Evolutionary conservation across 2,329 filamentous ascomycete species (phyloP).

Genomic region (Epichloe typhina): DNA sequence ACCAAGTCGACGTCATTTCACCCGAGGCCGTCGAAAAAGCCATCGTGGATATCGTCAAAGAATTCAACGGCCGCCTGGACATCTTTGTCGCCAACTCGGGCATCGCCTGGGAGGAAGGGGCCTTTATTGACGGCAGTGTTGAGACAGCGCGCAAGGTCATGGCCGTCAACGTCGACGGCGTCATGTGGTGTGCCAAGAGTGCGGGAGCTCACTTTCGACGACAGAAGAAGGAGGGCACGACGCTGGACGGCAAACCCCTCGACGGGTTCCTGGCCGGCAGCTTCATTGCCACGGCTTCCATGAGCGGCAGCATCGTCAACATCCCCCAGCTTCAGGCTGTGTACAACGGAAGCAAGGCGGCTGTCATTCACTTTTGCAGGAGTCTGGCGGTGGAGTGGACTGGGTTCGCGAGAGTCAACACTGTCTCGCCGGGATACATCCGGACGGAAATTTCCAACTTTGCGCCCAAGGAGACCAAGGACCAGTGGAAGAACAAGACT

Average conservation of each 20-base stretch:
- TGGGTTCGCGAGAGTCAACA: constrained; percentile 59
- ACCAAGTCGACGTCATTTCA: constrained; percentile 46
- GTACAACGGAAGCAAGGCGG: constrained; percentile 63
- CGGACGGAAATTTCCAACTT: constrained; percentile 59
- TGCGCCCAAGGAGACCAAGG: constrained; percentile 51
- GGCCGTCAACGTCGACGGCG: constrained; percentile 59
- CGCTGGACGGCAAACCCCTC: constrained; percentile 46
- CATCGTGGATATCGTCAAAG: constrained; percentile 40
- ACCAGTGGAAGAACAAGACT: constrained; percentile 64
- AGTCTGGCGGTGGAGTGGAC: constrained; percentile 67
- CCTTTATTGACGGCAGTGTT: constrained; percentile 51
- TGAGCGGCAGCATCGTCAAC: constrained; percentile 68
- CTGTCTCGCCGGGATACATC: constrained; percentile 64
- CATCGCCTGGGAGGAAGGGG: constrained; percentile 57
- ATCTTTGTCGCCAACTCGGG: constrained; percentile 71
- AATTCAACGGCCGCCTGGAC: constrained; percentile 64
- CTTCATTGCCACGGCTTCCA: constrained; percentile 67
- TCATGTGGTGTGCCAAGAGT: constrained; percentile 63
- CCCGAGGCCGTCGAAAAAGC: constrained; percentile 37
- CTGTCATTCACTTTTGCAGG: constrained; percentile 46
- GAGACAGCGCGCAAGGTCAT: constrained; percentile 56
- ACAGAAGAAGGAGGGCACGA: constrained; percentile 55
- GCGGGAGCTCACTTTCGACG: constrained; percentile 57
- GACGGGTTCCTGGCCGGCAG: constrained; percentile 49
- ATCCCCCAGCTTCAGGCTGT: constrained; percentile 61